Conservation (phyloP, 2,329 filamentous ascomycete species). For the Paracamarosporium sp. region DNA sequence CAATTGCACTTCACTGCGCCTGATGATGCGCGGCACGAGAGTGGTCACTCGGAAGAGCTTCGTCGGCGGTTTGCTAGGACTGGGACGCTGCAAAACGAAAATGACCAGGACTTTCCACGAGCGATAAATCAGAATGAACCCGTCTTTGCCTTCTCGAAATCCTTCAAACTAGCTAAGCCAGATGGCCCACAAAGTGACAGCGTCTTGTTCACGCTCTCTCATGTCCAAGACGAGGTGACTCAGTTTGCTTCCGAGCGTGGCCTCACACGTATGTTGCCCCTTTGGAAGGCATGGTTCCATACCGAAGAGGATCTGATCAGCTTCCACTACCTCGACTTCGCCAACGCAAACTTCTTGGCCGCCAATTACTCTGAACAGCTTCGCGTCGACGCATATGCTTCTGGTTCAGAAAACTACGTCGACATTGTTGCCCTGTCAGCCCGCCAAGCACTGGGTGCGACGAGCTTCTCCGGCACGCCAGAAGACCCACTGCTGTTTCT, state of each 20-base stretch:
- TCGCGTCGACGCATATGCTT: slow-evolving; percentile 73
- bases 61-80: slow-evolving; percentile 73
- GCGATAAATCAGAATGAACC: slow-evolving; percentile 79
- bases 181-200: slow-evolving; percentile 43
- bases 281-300: slow-evolving; percentile 79
- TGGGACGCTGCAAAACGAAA: slow-evolving; percentile 69
- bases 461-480: slow-evolving; percentile 74
- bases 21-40: slow-evolving; percentile 70
- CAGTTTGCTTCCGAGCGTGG: slow-evolving; percentile 81
- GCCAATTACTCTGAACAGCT: slow-evolving; percentile 77
- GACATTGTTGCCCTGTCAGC: slow-evolving; percentile 80
- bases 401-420: slow-evolving; percentile 76
- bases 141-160: slow-evolving; percentile 73
- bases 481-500: slow-evolving; percentile 77
- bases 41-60: slow-evolving; percentile 70
- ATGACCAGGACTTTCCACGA: slow-evolving; percentile 69
- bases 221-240: slow-evolving; percentile 79
- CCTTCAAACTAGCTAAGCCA: slow-evolving; percentile 38
- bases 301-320: slow-evolving; percentile 68
- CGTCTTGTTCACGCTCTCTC: slow-evolving; percentile 76
- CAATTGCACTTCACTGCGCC: slow-evolving; percentile 79
- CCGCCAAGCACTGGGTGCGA: slow-evolving; percentile 80
- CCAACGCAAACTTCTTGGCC: slow-evolving; percentile 68
- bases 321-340: slow-evolving; percentile 80
- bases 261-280: slow-evolving; percentile 76